These are phyloP conservation scores for Pleurotus giganteus DNA, from an alignment of 768 basidiomycete genomes.

Conservation along the genomic window DNA sequence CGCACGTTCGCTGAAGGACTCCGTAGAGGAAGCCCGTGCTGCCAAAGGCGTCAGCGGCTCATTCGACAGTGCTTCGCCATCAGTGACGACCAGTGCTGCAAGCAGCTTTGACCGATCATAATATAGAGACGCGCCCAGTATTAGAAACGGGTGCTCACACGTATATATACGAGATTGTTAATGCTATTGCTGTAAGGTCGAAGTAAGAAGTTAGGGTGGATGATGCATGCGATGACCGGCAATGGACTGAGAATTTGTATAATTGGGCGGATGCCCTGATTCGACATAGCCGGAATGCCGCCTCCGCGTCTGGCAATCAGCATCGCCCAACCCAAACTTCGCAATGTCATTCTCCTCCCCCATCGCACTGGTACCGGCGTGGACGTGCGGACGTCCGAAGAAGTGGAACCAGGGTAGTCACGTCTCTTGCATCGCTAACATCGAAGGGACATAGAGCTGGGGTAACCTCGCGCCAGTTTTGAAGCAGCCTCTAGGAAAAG, in stretches of 20 bases:
- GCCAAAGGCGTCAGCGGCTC: slow-evolving; percentile 6
- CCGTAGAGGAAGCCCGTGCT: slow-evolving; percentile 32
- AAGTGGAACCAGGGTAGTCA: slow-evolving; percentile 1
- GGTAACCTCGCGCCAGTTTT: background rate
- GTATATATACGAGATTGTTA: background rate
- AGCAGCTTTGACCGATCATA: slow-evolving; percentile 3
- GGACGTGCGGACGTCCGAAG: background rate
- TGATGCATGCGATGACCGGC: background rate
- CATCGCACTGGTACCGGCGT: no score
- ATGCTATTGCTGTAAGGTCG: background rate
- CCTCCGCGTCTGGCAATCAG: background rate
- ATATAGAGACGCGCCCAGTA: no score
- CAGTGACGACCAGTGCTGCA: background rate
- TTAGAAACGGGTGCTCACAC: background rate
- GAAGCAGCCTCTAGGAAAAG: background rate
- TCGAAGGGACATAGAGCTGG: slow-evolving; percentile 8
- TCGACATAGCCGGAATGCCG: background rate
- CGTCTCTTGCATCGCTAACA: background rate
- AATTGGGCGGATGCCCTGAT: background rate
- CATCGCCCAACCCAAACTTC: background rate
- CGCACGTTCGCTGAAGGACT: slow-evolving; percentile 49
- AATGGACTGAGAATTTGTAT: background rate
- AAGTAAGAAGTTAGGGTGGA: background rate
- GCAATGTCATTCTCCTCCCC: no score
- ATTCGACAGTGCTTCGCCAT: background rate